A percentile compares a stretch with the other conserved stretches of the same genome.
Conservation (phyloP, 306 rosid species). For the Medicago lupulina region DNA sequence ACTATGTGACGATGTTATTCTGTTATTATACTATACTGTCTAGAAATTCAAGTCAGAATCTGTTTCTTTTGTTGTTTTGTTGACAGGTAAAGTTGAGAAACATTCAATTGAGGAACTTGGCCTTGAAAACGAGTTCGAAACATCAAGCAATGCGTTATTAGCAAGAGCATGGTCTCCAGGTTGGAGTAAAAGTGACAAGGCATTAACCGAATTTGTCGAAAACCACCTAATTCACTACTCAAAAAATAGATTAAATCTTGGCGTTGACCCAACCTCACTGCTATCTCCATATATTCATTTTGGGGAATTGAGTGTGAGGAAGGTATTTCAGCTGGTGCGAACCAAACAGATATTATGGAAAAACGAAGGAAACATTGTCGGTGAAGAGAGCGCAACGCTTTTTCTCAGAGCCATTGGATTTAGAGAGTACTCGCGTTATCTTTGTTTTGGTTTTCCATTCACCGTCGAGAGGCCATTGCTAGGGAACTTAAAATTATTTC, state of each 20-base stretch:
- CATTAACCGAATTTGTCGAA: conserved; percentile 67
- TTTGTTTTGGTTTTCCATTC: conserved; percentile 91
- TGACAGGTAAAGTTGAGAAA: conserved; percentile 53
- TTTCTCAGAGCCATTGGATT: conserved; percentile 85
- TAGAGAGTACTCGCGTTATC: conserved; percentile 91
- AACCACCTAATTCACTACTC: conserved; percentile 72
- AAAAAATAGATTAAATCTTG: conserved; percentile 61
- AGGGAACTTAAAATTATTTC: conserved; percentile 76
- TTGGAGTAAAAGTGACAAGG: conserved; percentile 83
- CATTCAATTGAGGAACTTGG: conserved; percentile 70
- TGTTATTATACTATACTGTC: not conserved
- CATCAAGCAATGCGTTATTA: conserved; percentile 85
- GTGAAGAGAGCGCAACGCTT: conserved; percentile 69
- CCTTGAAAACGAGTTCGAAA: conserved; percentile 85
- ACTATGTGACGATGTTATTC: too few species aligned
- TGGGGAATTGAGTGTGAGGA: conserved; percentile 85
- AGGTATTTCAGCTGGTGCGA: conserved; percentile 68
- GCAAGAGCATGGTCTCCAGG: conserved; percentile 97
- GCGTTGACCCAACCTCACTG: conserved; percentile 80
- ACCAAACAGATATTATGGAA: conserved; percentile 73
- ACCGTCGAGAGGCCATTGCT: conserved; percentile 78
- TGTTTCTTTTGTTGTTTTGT: not conserved
- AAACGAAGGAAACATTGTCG: conserved; percentile 69
- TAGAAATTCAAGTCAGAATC: not conserved
- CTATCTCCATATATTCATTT: conserved; percentile 91